Conservation (phyloP, 345 rosid genomes). For the Pistacia vera region DNA sequence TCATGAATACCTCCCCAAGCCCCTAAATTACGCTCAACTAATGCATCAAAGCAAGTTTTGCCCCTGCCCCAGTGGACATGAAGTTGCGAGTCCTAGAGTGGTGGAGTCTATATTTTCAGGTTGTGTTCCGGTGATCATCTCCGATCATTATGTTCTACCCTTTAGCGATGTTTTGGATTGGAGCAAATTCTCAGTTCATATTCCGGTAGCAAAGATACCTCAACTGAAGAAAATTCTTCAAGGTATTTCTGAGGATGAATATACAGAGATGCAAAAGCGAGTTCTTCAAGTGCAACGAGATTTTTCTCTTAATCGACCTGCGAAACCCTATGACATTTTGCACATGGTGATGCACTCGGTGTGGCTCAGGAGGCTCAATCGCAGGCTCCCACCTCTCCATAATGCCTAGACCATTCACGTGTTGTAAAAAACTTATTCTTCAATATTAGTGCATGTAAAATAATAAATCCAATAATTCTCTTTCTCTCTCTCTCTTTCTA, state of each 20-base stretch:
- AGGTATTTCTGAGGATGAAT: slow-evolving; percentile 28
- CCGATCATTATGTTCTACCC: slow-evolving; percentile 42
- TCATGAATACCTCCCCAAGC: slow-evolving; percentile 34
- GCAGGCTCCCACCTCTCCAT: slow-evolving; percentile 9
- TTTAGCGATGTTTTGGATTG: slow-evolving; percentile 50
- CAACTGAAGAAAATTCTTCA: slow-evolving; percentile 36
- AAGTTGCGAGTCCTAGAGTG: slow-evolving; percentile 53
- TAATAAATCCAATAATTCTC: no score
- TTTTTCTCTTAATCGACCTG: slow-evolving; percentile 46
- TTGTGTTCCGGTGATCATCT: slow-evolving; percentile 49
- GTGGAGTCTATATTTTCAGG: slow-evolving; percentile 41
- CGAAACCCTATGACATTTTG: slow-evolving; percentile 42
- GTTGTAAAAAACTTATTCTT: no score
- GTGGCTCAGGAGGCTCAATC: slow-evolving; percentile 52
- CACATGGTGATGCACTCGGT: slow-evolving; percentile 54
- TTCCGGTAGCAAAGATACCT: slow-evolving; percentile 36
- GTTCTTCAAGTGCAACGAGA: slow-evolving; percentile 41
- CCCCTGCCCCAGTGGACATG: slow-evolving; percentile 52
- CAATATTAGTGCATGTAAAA: not conserved
- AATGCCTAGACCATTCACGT: not conserved
- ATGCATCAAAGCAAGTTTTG: slow-evolving; percentile 45
- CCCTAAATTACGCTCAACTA: slow-evolving; percentile 33
- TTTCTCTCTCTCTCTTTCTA: no score
- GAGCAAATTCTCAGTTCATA: slow-evolving; percentile 39
- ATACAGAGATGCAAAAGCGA: slow-evolving; percentile 33